phyloP scores from a whole-genome alignment of 2,329 filamentous ascomycete species.

The Ceratocystis smalleyi region DNA sequence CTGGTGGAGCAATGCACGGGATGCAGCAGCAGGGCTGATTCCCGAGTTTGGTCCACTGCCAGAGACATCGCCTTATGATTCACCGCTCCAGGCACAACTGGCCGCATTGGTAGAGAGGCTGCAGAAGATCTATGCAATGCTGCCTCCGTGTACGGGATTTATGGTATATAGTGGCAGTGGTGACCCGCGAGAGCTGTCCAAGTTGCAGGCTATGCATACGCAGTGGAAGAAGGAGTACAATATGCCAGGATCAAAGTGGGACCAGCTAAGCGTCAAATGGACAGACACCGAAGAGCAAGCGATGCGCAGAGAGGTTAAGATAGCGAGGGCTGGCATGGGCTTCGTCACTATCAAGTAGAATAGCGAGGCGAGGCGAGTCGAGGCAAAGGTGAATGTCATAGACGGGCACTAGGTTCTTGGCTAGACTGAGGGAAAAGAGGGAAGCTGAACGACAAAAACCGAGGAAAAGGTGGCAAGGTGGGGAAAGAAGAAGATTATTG shows the following conservation, averaged over 20 bases:
- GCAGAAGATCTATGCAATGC: constrained; percentile 37
- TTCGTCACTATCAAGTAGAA: constrained; percentile 49
- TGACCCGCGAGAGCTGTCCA: constrained; percentile 50
- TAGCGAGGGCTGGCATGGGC: constrained; percentile 46
- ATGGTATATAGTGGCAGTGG: constrained; percentile 51
- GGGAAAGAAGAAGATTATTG: background rate
- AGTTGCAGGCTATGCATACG: constrained; percentile 43
- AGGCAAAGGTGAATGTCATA: background rate
- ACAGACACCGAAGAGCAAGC: constrained; percentile 51
- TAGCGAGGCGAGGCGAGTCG: background rate
- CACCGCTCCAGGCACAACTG: constrained; percentile 32
- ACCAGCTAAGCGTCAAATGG: constrained; percentile 51
- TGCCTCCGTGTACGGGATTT: constrained; percentile 50
- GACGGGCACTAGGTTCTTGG: no score
- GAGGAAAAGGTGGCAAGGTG: background rate
- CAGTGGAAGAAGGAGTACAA: constrained; percentile 51
- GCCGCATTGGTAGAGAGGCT: constrained; percentile 34
- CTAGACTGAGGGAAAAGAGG: no score
- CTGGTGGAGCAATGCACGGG: constrained; percentile 49
- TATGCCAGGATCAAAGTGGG: constrained; percentile 47
- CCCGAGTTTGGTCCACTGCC: constrained; percentile 15
- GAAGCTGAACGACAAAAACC: background rate
- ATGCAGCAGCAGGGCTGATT: constrained; percentile 22
- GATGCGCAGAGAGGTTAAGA: constrained; percentile 39
- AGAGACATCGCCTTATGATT: constrained; percentile 17